Evolutionary conservation across 139 green algal genomes (phyloP).

Genomic region (Coelastrella sp.): DNA sequence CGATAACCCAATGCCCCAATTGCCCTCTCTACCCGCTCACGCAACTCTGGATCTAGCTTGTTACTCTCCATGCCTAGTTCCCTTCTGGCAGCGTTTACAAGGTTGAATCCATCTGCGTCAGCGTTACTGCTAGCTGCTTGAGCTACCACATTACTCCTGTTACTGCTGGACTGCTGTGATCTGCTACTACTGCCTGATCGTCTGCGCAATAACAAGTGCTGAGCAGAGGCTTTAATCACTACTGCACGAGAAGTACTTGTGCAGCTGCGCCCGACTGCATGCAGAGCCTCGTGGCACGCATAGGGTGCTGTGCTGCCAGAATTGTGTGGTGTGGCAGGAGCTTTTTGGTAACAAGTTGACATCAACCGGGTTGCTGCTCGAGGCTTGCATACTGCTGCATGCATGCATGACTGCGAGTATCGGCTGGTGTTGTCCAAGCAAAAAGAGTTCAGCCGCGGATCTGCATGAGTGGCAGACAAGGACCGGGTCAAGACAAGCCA

Average conservation of each 20-base stretch:
- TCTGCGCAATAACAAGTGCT: no score
- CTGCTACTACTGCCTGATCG: no score
- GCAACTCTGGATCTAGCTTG: constrained; percentile 49
- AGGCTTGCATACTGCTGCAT: background rate
- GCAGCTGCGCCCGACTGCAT: no score
- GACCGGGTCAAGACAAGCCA: no score
- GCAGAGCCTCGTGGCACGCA: no score
- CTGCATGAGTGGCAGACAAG: no score
- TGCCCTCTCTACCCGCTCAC: constrained; percentile 65
- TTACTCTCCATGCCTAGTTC: constrained; percentile 67
- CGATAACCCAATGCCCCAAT: constrained; percentile 64
- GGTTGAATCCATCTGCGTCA: background rate
- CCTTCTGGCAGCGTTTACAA: constrained; percentile 41
- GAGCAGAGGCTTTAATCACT: no score
- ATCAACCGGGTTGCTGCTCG: no score
- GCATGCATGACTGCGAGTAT: background rate
- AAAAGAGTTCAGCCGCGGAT: background rate
- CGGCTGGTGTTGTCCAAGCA: background rate
- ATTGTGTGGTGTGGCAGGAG: no score
- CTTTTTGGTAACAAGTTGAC: no score
- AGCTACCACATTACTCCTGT: background rate
- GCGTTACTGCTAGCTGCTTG: constrained; percentile 4
- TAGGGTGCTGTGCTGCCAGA: no score
- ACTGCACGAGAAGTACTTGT: no score
- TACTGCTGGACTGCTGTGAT: constrained; percentile 3